Evolutionary conservation across 2,329 filamentous ascomycete species (phyloP), one percentile per base, ranked within the genome.

Genomic region (Boeremia lycopersici): DNA sequence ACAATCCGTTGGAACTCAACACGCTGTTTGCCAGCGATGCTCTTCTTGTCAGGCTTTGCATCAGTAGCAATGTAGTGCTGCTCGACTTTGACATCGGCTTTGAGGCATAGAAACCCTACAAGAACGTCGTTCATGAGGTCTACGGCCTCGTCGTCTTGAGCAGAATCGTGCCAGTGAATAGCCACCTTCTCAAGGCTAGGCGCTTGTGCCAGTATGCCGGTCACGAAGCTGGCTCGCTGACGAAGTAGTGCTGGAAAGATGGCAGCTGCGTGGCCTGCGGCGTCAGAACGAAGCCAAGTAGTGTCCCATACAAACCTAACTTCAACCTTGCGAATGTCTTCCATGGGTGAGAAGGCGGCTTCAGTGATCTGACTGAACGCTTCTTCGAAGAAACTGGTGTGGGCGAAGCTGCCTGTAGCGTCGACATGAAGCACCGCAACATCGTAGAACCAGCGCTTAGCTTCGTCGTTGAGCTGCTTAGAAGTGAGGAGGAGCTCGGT

Each of bases 111-210:
- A 39, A 74, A 73, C 3, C 38, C 48, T n/a, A 53, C 56, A 7
- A 72, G 57, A 10, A 65, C 57, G 12, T 72, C 64, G 5, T 58
- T 43, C 53, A 64, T 69, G 11, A 73, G 44, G 31, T 39, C 49
- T 2, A 53, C 44, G 13, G 57, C 62, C 39, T 65, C 64, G 4
- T 58, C 44, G 29, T 73, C 70, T 10, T 65, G 42, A 3, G 60
- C 60, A 7, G 71, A 68, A 48, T 75, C 71, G 48, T 73, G 62
- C 71, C 71, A 75, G 28, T 69, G 57, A n/a, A 75, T 62, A 4
- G 47, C 29, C 1, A 75, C 48, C 13, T 69, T 51, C 23, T 57
- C 49, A 11, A 75, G 63, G 15, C 64, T 53, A 0, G 71, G 68
- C 5, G 71, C 67, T 28, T 61, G 58, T 7, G 44, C 36, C 11